These are phyloP conservation scores for Litchi chinensis DNA, from an alignment of 345 rosid species.

Conservation along the genomic window DNA sequence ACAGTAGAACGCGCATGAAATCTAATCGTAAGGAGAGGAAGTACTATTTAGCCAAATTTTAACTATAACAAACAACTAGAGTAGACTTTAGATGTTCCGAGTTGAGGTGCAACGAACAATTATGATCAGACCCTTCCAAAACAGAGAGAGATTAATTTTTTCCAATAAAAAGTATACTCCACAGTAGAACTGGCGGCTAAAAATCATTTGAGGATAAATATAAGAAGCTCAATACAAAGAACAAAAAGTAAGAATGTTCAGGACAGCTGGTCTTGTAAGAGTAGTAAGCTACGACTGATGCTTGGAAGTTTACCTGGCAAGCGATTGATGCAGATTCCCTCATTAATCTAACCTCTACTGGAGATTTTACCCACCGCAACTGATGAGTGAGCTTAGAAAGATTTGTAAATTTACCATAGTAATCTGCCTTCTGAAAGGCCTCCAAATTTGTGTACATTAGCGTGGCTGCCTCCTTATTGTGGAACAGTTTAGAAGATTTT, in stretches of 20 bases:
- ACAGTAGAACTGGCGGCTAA: no score
- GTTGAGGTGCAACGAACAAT: no score
- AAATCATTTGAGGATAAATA: neutral
- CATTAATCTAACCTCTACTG: slow-evolving; percentile 88
- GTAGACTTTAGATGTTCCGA: no score
- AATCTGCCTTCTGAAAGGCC: slow-evolving; percentile 57
- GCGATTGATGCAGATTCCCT: slow-evolving; percentile 92
- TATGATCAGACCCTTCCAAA: no score
- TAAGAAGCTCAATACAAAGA: neutral
- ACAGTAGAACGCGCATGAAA: no score
- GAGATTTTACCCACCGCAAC: slow-evolving; percentile 81
- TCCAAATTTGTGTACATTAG: slow-evolving; percentile 63
- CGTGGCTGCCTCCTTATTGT: slow-evolving; percentile 64
- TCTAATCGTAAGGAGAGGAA: no score
- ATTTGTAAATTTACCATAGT: slow-evolving; percentile 57
- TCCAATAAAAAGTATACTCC: no score
- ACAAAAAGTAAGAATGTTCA: neutral
- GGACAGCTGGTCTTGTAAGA: neutral
- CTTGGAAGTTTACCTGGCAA: slow-evolving; percentile 71
- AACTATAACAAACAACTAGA: no score
- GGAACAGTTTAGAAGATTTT: no score
- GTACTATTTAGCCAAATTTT: no score
- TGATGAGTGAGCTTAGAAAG: slow-evolving; percentile 68
- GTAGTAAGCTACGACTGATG: neutral
- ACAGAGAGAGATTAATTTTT: no score